Conservation (phyloP, 2,329 filamentous ascomycete species). For the Beauveria medogensis region DNA sequence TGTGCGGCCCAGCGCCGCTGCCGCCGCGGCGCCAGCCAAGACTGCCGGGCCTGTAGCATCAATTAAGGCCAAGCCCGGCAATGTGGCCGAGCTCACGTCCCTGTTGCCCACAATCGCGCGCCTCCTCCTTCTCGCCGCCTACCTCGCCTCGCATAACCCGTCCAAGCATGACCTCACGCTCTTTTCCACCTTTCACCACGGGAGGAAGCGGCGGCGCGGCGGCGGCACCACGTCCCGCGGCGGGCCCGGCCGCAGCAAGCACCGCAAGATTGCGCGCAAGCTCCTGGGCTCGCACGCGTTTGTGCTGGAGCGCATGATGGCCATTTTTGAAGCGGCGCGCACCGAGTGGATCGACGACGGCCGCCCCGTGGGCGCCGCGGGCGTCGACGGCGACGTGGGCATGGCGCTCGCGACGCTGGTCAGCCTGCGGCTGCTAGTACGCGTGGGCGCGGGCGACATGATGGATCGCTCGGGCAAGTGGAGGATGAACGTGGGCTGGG, state of each 20-base stretch:
- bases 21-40: neutral
- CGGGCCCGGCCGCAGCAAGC: slow-evolving; percentile 34
- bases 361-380: slow-evolving; percentile 20
- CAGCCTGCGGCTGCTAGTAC: slow-evolving; percentile 60
- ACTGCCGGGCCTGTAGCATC: neutral
- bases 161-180: slow-evolving; percentile 63
- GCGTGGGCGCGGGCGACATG: slow-evolving; percentile 55
- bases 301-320: slow-evolving; percentile 67
- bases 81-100: slow-evolving; percentile 38
- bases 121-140: slow-evolving; percentile 66
- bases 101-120: slow-evolving; percentile 66
- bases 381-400: slow-evolving; percentile 47
- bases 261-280: slow-evolving; percentile 68
- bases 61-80: slow-evolving; percentile 11
- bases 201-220: slow-evolving; percentile 40
- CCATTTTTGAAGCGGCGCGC: slow-evolving; percentile 64
- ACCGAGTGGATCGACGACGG: slow-evolving; percentile 40
- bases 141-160: slow-evolving; percentile 75
- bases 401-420: slow-evolving; percentile 65
- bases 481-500: slow-evolving; percentile 74
- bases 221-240: slow-evolving; percentile 29
- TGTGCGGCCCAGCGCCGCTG: slow-evolving; percentile 13
- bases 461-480: slow-evolving; percentile 65
- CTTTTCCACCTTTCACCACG: slow-evolving; percentile 64
- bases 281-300: slow-evolving; percentile 71